Evolutionary conservation across 768 basidiomycete genomes (phyloP).

Genomic region (Rhodotorula paludigena): DNA sequence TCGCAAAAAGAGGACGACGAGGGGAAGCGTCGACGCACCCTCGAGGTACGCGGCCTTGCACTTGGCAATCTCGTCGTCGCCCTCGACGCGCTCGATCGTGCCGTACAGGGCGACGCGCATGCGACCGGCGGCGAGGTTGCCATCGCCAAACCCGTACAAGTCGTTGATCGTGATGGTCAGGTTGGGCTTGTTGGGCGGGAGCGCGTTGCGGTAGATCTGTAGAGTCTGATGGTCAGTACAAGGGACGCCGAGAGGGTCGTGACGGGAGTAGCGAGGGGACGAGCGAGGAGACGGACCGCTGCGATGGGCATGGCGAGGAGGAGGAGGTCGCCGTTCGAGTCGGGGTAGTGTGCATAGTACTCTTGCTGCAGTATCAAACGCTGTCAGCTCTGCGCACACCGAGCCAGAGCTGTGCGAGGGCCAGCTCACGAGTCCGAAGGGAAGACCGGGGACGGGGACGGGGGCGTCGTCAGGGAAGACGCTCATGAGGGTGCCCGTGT

Average conservation of each 20-base stretch:
- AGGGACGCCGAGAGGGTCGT: no score
- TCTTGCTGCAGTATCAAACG: no score
- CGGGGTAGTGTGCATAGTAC: conserved; percentile 39
- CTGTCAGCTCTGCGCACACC: no score
- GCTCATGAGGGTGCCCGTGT: conserved; percentile 29
- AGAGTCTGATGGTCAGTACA: no score
- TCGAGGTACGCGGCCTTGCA: conserved; percentile 26
- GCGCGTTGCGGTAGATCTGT: conserved; percentile 39
- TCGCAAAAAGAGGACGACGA: accelerated
- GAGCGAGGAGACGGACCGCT: neutral
- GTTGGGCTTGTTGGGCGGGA: conserved; percentile 36
- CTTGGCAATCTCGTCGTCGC: conserved; percentile 19
- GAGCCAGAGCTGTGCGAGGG: no score
- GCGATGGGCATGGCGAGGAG: conserved; percentile 39
- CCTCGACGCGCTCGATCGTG: conserved; percentile 31
- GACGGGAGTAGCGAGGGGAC: neutral
- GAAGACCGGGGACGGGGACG: conserved; percentile 10
- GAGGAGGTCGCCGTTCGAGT: conserved; percentile 35
- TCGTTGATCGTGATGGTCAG: conserved; percentile 37
- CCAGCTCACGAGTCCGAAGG: conserved; percentile 23
- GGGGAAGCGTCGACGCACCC: neutral
- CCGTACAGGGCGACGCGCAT: conserved; percentile 38
- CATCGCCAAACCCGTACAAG: conserved; percentile 33
- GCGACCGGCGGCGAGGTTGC: conserved; percentile 35
- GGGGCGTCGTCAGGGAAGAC: conserved; percentile 15